Conservation (phyloP, 805 yeast species). For the Candida boleticola region DNA sequence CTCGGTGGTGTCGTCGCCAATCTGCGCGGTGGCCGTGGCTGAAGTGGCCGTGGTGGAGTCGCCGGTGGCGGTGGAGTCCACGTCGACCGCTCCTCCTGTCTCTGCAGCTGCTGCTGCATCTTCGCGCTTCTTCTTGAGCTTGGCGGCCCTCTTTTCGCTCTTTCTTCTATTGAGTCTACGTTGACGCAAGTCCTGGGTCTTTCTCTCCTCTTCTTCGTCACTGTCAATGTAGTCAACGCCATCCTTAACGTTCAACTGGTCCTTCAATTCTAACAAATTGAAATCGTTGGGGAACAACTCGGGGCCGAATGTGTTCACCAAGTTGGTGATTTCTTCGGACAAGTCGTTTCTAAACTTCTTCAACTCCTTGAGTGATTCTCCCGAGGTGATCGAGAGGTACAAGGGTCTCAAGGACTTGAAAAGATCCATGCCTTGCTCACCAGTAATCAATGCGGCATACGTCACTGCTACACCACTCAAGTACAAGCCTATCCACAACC, state of each 20-base stretch:
- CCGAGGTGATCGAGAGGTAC: conserved; percentile 60
- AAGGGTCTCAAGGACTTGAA: conserved; percentile 81
- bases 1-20: conserved; percentile 12
- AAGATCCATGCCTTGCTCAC: conserved; percentile 91
- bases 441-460: conserved; percentile 86
- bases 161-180: conserved; percentile 36
- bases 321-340: conserved; percentile 70
- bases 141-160: conserved; percentile 12
- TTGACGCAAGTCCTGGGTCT: conserved; percentile 46
- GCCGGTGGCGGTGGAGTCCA: neutral
- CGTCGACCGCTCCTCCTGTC: neutral
- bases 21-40: conserved; percentile 9
- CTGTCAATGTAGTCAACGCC: conserved; percentile 32
- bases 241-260: conserved; percentile 28
- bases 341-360: conserved; percentile 60
- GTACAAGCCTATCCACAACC: conserved; percentile 49
- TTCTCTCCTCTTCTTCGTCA: conserved; percentile 50
- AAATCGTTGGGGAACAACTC: conserved; percentile 80
- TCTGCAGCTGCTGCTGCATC: conserved; percentile 3
- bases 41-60: neutral
- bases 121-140: conserved; percentile 10
- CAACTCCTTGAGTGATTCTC: conserved; percentile 55
- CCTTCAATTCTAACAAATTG: conserved; percentile 50
- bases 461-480: conserved; percentile 70
- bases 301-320: conserved; percentile 81